Conservation (phyloP, 2,329 filamentous ascomycete genomes). For the Colletotrichum costaricense region DNA sequence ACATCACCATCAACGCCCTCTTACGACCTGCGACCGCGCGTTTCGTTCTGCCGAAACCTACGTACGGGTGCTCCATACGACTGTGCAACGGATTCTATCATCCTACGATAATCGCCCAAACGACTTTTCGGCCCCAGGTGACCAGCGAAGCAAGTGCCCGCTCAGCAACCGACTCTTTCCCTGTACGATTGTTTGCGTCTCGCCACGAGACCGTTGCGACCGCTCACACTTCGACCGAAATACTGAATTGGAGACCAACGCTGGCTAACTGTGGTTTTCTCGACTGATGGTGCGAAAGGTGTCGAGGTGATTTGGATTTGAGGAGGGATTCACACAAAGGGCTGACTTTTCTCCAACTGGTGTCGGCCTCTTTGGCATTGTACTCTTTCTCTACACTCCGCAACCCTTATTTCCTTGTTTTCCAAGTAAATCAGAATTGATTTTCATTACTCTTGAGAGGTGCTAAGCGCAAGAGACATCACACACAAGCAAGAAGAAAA, state of each 20-base stretch:
- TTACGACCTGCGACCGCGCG: conserved; percentile 6
- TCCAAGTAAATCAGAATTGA: conserved; percentile 65
- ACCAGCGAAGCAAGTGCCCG: conserved; percentile 33
- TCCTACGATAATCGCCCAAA: conserved; percentile 2
- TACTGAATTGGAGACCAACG: conserved; percentile 27
- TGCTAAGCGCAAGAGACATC: conserved; percentile 44
- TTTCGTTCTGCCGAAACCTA: neutral
- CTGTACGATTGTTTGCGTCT: neutral
- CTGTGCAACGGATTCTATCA: neutral
- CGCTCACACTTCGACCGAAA: neutral
- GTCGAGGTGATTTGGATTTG: conserved; percentile 37
- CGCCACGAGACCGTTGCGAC: neutral
- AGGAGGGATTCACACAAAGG: conserved; percentile 38
- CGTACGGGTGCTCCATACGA: neutral
- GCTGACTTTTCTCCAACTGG: conserved; percentile 36
- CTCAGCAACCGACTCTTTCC: conserved; percentile 6
- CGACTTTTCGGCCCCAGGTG: neutral
- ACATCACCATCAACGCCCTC: conserved; percentile 12
- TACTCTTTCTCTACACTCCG: conserved; percentile 39
- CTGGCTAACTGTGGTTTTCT: conserved; percentile 33
- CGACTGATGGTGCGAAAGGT: conserved; percentile 37
- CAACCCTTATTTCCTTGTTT: conserved; percentile 38
- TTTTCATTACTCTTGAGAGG: conserved; percentile 50
- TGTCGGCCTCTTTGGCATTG: conserved; percentile 40
- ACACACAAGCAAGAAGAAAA: conserved; percentile 37